A percentile compares a stretch with the other conserved stretches of the same genome.
Conservation (phyloP, 306 rosid species). For the Sechiopsis laciniata region DNA sequence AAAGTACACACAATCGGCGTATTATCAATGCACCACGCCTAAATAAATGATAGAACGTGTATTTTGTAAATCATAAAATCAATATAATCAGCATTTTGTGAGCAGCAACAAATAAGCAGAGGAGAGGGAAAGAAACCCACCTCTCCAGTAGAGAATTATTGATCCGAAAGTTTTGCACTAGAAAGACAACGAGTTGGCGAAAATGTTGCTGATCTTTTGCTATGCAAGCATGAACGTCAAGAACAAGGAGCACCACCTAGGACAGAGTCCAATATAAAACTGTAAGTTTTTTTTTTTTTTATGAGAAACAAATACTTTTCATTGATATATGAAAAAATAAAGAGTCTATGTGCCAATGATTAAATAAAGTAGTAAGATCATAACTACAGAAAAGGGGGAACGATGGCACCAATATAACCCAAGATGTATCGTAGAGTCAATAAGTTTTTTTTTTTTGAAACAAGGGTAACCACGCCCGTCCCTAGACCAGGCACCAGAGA, state of each 20-base stretch:
- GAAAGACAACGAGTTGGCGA: slow-evolving; percentile 71
- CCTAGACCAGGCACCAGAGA: no score
- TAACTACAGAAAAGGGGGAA: no score
- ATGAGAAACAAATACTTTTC: no score
- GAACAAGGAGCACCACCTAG: slow-evolving; percentile 95
- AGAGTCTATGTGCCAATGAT: no score
- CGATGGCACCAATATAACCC: no score
- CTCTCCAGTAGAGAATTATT: slow-evolving; percentile 83
- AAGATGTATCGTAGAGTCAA: no score
- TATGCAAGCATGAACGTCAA: slow-evolving; percentile 90
- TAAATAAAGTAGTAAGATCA: no score
- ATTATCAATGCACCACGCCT: slow-evolving; percentile 98
- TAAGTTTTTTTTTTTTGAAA: no score
- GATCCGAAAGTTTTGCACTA: slow-evolving; percentile 67
- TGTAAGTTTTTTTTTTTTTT: no score
- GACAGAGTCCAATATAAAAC: slow-evolving; percentile 22
- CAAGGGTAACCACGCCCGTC: no score
- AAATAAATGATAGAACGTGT: slow-evolving; percentile 20
- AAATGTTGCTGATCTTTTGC: slow-evolving; percentile 82
- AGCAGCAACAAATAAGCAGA: slow-evolving; percentile 15
- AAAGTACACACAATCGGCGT: slow-evolving; percentile 87
- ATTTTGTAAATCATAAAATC: slow-evolving; percentile 20
- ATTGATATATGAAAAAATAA: no score
- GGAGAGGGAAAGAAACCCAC: slow-evolving; percentile 35
- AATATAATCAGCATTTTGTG: background rate